Conservation (phyloP, 2,329 filamentous ascomycete species). For the Hypoxylon sp. region DNA sequence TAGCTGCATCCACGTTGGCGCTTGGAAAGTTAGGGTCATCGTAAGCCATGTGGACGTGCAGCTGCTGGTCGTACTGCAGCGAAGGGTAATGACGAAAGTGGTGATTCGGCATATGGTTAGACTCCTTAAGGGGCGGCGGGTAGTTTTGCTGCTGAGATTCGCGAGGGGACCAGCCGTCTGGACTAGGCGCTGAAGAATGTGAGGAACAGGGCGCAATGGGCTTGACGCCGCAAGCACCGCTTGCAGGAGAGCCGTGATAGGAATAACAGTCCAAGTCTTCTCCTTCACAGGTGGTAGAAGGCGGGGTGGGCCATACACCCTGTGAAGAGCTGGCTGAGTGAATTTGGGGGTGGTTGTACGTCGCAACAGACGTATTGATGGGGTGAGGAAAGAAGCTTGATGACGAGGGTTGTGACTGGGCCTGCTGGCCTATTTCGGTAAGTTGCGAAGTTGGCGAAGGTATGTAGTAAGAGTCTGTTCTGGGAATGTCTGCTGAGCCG, state of each 20-base stretch:
- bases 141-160: slow-evolving; percentile 40
- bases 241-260: slow-evolving; percentile 55
- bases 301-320: slow-evolving; percentile 57
- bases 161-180: slow-evolving; percentile 53
- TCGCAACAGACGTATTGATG: slow-evolving; percentile 40
- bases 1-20: slow-evolving; percentile 22
- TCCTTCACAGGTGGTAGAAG: slow-evolving; percentile 54
- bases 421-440: slow-evolving; percentile 36
- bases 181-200: slow-evolving; percentile 47
- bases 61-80: slow-evolving; percentile 35
- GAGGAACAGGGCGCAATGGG: slow-evolving; percentile 25
- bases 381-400: slow-evolving; percentile 23
- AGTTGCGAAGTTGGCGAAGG: slow-evolving; percentile 43
- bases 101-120: slow-evolving; percentile 25
- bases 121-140: slow-evolving; percentile 31
- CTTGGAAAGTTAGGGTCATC: slow-evolving; percentile 16
- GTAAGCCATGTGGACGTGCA: slow-evolving; percentile 35
- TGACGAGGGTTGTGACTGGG: slow-evolving; percentile 35
- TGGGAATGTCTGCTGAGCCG: slow-evolving; percentile 28
- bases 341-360: slow-evolving; percentile 40
- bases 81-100: slow-evolving; percentile 25
- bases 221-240: slow-evolving; percentile 27
- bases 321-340: slow-evolving; percentile 47
- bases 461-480: slow-evolving; percentile 35
- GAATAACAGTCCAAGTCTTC: slow-evolving; percentile 59